Base-by-base conservation (phyloP, 2,329 filamentous ascomycete genomes). In the Trichoderma sp. region DNA sequence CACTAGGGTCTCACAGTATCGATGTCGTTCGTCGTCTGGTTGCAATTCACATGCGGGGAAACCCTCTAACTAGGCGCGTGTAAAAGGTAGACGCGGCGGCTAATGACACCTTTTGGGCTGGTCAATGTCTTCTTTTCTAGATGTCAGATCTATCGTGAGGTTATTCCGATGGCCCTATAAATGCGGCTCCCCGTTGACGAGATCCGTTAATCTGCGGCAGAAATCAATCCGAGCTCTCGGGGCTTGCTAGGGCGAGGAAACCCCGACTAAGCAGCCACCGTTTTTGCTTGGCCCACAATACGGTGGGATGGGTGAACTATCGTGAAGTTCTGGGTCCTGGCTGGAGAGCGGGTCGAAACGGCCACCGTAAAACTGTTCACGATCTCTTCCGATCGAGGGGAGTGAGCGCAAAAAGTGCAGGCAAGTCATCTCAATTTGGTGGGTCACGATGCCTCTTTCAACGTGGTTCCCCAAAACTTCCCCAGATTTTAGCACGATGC, bases 401-500 rank as follows among this genome's bases (percentile, higher is more conserved):
- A 68, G 75, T 66, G 53, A 24, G 31, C 41, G 65, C 75, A 75
- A 60, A 53, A 75, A n/a, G 33, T 8, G 29, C 56, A 21, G 18
- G 21, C 31, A 63, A 3, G 31, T 21, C 12, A 59, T 24, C 31
- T 45, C 64, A 12, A 35, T 9, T 21, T 29, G 63, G 72, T 74
- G 71, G 71, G 63, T 68, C 71, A 69, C 64, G 63, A 68, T 68
- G 16, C 41, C 80, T 77, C 75, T 85, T 85, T 27, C 12, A 82
- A 4, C 11, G 85, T 79, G 66, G 83, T 79, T 83, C 86, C 79
- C 82, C 85, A 78, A 80, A 85, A 84, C 59, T 73, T 73, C 71
- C 31, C 71, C 71, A 64, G 71, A 16, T 73, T 73, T 73, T 71
- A 45, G 68, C 68, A 71, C 33, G 24, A 45, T 12, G 35, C 33